Evolutionary conservation across 2,329 filamentous ascomycete species (phyloP).

Genomic region (Sclerotinia sclerotiorum): DNA sequence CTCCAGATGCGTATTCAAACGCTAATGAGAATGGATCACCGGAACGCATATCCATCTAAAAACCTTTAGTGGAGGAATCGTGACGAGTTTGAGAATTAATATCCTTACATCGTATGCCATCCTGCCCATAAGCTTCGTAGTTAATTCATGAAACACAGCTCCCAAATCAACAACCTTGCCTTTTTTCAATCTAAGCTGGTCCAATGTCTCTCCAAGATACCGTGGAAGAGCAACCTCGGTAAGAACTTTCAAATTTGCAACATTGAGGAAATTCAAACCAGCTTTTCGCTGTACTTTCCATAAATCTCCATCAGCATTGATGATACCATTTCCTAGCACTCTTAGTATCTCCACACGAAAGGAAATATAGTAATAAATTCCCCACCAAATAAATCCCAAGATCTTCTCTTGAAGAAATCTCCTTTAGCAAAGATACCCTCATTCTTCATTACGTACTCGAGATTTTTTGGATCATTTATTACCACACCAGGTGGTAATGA

Average conservation of each 20-base stretch:
- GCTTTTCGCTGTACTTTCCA: slow-evolving; percentile 65
- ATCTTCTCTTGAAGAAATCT: slow-evolving; percentile 58
- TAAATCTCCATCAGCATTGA: slow-evolving; percentile 63
- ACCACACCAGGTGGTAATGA: slow-evolving; percentile 62
- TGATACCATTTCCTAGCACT: slow-evolving; percentile 57
- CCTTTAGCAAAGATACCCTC: slow-evolving; percentile 62
- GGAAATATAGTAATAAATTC: slow-evolving; percentile 24
- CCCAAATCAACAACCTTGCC: slow-evolving; percentile 53
- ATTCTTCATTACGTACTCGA: slow-evolving; percentile 63
- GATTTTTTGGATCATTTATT: slow-evolving; percentile 59
- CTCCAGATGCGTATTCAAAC: slow-evolving; percentile 62
- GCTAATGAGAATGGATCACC: slow-evolving; percentile 59
- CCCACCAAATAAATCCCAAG: slow-evolving; percentile 61
- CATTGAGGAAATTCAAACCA: slow-evolving; percentile 58
- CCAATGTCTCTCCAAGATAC: slow-evolving; percentile 49
- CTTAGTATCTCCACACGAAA: not conserved
- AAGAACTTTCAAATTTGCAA: slow-evolving; percentile 56
- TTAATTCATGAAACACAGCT: slow-evolving; percentile 61
- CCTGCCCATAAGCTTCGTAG: slow-evolving; percentile 64
- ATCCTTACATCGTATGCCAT: slow-evolving; percentile 60
- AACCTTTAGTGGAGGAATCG: not conserved
- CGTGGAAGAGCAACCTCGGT: slow-evolving; percentile 57
- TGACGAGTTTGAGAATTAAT: not conserved
- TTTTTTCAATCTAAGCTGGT: slow-evolving; percentile 41
- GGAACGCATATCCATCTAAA: slow-evolving; percentile 63